Percentiles rank a stretch among this genome's conserved stretches.
phyloP scores from a whole-genome alignment of 2,329 filamentous ascomycete genomes.

The Aspergillus sp. region DNA sequence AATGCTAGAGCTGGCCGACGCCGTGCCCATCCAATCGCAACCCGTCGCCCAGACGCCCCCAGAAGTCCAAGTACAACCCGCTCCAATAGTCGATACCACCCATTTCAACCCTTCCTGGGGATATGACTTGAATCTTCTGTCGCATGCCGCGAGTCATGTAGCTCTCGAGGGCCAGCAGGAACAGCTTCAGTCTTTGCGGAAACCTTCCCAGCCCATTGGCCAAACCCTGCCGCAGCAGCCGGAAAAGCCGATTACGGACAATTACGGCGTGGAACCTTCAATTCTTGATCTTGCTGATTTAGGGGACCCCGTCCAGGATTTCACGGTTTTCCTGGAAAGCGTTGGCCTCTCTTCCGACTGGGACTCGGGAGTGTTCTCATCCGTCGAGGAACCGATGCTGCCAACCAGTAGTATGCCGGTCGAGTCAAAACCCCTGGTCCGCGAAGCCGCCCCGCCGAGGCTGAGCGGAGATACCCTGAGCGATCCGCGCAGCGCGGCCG shows the following conservation, averaged over 20 bases:
- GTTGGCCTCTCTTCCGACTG: slow-evolving; percentile 42
- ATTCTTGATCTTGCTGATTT: slow-evolving; percentile 39
- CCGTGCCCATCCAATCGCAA: slow-evolving; percentile 33
- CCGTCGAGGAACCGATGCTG: slow-evolving; percentile 31
- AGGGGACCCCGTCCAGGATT: slow-evolving; percentile 41
- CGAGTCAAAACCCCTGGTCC: slow-evolving; percentile 24
- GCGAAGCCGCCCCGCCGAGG: slow-evolving; percentile 23
- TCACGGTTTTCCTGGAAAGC: slow-evolving; percentile 40
- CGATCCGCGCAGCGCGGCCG: slow-evolving; percentile 28
- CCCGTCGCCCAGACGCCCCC: slow-evolving; percentile 22
- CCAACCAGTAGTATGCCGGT: slow-evolving; percentile 26
- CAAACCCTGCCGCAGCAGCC: slow-evolving; percentile 25
- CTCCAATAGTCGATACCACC: slow-evolving; percentile 33
- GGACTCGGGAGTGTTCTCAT: slow-evolving; percentile 40
- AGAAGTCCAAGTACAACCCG: slow-evolving; percentile 29
- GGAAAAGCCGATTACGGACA: slow-evolving; percentile 33
- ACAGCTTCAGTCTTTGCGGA: slow-evolving; percentile 28
- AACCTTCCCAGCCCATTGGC: slow-evolving; percentile 23
- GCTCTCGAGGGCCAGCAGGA: slow-evolving; percentile 39
- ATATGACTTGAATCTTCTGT: slow-evolving; percentile 41
- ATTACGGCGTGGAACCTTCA: slow-evolving; percentile 36
- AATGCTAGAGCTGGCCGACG: slow-evolving; percentile 38
- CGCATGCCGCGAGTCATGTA: slow-evolving; percentile 41
- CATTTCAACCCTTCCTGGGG: slow-evolving; percentile 43
- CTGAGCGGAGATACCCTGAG: slow-evolving; percentile 31